Evolutionary conservation across 352 stramenopile species (phyloP).

Genomic region (Phytophthora citricola): DNA sequence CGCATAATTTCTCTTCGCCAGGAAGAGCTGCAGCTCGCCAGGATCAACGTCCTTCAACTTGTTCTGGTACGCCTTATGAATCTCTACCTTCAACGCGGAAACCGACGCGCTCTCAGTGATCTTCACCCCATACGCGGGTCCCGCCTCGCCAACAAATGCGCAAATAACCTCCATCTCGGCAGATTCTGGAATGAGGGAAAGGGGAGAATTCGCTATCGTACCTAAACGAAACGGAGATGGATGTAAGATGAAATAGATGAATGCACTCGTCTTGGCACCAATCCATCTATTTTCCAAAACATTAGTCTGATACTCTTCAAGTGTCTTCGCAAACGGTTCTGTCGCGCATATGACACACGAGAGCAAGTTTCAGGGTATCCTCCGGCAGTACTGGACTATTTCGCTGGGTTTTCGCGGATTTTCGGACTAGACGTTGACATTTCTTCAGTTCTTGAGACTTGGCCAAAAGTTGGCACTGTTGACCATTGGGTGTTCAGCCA

Average conservation of each 20-base stretch:
- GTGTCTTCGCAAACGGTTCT: conserved; percentile 58
- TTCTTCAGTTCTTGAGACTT: conserved; percentile 73
- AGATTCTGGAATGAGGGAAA: too few relatives aligned
- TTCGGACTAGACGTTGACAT: conserved; percentile 72
- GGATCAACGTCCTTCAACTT: not conserved
- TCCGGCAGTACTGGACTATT: conserved; percentile 37
- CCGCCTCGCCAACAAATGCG: too few relatives aligned
- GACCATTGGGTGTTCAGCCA: conserved; percentile 54
- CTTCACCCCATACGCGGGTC: too few relatives aligned
- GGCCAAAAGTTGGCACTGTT: conserved; percentile 74
- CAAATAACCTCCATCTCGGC: too few relatives aligned
- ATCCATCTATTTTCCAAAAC: conserved; percentile 69
- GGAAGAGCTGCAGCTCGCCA: not conserved
- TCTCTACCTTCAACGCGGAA: not conserved
- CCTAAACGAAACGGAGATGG: too few relatives aligned
- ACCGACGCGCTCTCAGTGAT: too few relatives aligned
- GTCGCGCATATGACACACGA: conserved; percentile 62
- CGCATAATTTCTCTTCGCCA: not conserved
- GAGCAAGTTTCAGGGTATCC: conserved; percentile 30
- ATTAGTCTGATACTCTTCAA: conserved; percentile 66
- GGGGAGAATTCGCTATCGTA: too few relatives aligned
- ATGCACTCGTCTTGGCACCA: too few relatives aligned
- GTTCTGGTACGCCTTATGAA: not conserved
- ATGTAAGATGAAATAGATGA: too few relatives aligned
- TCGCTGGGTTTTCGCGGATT: conserved; percentile 56